Base-by-base conservation (phyloP, 2,329 filamentous ascomycete genomes). In the Colletotrichum tropicale region DNA sequence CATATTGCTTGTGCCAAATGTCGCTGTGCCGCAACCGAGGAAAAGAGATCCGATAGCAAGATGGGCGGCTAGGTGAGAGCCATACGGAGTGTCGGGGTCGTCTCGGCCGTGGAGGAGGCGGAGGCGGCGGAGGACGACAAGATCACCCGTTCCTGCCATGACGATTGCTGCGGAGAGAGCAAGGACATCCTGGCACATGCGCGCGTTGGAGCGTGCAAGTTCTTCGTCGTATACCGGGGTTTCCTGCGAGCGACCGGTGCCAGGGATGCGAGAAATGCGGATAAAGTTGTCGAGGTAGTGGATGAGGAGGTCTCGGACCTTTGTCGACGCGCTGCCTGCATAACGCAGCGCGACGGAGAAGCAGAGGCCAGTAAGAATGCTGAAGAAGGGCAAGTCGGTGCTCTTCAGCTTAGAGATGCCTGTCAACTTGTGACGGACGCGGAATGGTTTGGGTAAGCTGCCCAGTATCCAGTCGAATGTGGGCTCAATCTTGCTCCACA, bases 111-210 rank as follows among this genome's bases (percentile, higher is more conserved):
- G 98, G 52, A 99, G 90, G 18, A 94, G 92, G 18, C 97, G 94
- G 36, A 99, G 89, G 16, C 96, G 93, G 26, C 97, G 93, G 80
- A 98, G 94, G 2, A 98, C 93, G 3, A 91, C 86, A 24, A 99
- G 87, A 81, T 99, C 98, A 52, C 98, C 97, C 0, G 96, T 98
- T 32, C 97, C 97, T 8, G 98, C 96, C 96, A 98, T 98, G 67
- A 98, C 95, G 3, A 94, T 95, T 1, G 97, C 93, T 26, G 92
- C 92, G 8, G 96, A 94, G 8, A 99, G 87, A 1, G 95, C 95
- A 13, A 98, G 86, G 4, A 98, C 89, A 81, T 98, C 96, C 80
- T 98, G 95, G 81, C 97, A 98, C 87, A 98, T 98, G 48, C 95
- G 91, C 3, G 96, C 93, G 9, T 96, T 96, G 69, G 94, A 94